A percentile compares a stretch with the other conserved stretches of the same genome.
Conservation (phyloP, 2,329 filamentous ascomycete genomes). For the Pseudohalonectria lignicola region DNA sequence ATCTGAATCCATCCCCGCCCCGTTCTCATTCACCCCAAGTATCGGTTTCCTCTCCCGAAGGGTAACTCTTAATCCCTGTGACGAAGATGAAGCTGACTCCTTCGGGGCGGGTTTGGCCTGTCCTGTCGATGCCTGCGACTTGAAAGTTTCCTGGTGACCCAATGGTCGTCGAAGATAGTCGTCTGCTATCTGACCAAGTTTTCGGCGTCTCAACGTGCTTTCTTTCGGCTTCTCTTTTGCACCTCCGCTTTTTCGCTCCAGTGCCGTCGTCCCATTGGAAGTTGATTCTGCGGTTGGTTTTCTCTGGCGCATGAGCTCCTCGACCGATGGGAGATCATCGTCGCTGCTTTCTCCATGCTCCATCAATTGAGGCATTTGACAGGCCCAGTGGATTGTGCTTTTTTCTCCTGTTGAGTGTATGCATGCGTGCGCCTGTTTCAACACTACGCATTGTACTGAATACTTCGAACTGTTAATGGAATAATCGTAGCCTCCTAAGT, state of each 20-base stretch:
- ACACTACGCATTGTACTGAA: too few relatives aligned
- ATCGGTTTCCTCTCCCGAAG: slow-evolving; percentile 9
- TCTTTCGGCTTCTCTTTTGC: slow-evolving; percentile 4
- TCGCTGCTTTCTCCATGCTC: neutral
- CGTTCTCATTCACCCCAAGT: neutral
- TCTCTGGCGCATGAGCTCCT: neutral
- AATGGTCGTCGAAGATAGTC: slow-evolving; percentile 12
- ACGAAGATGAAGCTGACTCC: neutral
- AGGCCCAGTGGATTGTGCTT: too few relatives aligned
- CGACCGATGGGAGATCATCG: slow-evolving; percentile 2
- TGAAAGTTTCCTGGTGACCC: slow-evolving; percentile 3
- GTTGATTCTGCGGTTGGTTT: neutral
- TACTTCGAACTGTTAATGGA: too few relatives aligned
- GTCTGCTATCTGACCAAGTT: slow-evolving; percentile 9
- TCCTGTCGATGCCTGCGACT: too few relatives aligned
- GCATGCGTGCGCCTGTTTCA: too few relatives aligned
- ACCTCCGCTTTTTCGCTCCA: neutral
- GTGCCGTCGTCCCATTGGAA: too few relatives aligned
- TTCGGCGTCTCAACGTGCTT: slow-evolving; percentile 10
- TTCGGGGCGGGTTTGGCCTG: neutral
- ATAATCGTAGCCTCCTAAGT: too few relatives aligned
- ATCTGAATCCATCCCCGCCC: slow-evolving; percentile 47
- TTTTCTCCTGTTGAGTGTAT: too few relatives aligned
- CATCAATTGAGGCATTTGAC: too few relatives aligned
- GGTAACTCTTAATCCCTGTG: slow-evolving; percentile 6